A percentile compares a stretch with the other conserved stretches of the same genome.
Conservation (phyloP, 2,329 filamentous ascomycete genomes). For the Penicillium sp. region DNA sequence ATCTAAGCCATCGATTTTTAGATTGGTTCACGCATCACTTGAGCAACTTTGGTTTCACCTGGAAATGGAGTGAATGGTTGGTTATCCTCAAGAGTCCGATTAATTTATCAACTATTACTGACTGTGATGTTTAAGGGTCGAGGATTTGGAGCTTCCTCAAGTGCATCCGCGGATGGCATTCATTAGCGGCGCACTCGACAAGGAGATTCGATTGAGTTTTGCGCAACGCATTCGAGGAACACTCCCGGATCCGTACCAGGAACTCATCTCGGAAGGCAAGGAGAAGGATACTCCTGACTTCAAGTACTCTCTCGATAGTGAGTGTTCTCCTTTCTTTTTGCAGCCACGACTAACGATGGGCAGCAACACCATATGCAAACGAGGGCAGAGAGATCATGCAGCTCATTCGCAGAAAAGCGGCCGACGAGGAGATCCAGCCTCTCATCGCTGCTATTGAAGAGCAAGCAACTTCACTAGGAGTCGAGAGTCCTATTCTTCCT, state of each 20-base stretch:
- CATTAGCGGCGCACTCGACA: slow-evolving; percentile 87
- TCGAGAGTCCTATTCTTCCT: slow-evolving; percentile 76
- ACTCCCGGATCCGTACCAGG: slow-evolving; percentile 80
- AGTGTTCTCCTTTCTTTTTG: slow-evolving; percentile 36
- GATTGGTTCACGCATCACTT: slow-evolving; percentile 99
- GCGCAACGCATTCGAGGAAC: slow-evolving; percentile 95
- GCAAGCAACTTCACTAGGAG: slow-evolving; percentile 70
- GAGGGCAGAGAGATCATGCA: slow-evolving; percentile 83
- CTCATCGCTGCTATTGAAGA: slow-evolving; percentile 80
- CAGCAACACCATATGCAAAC: slow-evolving; percentile 78
- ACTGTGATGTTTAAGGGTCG: slow-evolving; percentile 58
- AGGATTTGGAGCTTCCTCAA: slow-evolving; percentile 77
- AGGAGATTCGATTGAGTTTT: slow-evolving; percentile 95
- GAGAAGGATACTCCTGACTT: slow-evolving; percentile 96
- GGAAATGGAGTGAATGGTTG: slow-evolving; percentile 98
- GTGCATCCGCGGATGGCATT: slow-evolving; percentile 91
- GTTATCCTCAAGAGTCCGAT: slow-evolving; percentile 27
- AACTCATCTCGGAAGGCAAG: slow-evolving; percentile 81
- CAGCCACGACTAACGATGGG: background rate
- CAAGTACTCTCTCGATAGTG: slow-evolving; percentile 80
- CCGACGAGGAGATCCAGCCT: slow-evolving; percentile 84
- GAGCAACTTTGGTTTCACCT: slow-evolving; percentile 98
- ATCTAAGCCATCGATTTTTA: slow-evolving; percentile 83
- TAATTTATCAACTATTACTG: slow-evolving; percentile 17
- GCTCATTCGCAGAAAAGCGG: slow-evolving; percentile 80